Conservation (phyloP, 495 filamentous ascomycete species). For the Podospora pseudoanserina region DNA sequence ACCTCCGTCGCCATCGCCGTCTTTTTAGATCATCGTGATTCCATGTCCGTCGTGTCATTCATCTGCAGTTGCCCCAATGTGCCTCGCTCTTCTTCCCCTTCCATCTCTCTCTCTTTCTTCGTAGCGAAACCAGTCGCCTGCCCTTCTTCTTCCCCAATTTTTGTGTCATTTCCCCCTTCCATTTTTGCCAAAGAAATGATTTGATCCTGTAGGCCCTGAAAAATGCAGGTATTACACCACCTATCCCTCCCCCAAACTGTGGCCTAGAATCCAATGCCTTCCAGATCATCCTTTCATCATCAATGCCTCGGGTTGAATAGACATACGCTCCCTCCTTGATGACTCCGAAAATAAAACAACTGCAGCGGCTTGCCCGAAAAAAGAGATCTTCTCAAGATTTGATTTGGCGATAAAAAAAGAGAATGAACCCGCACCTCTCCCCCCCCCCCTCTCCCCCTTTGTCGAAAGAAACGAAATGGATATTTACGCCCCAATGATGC, state of each 20-base stretch:
- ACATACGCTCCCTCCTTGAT: not conserved
- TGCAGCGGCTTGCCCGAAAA: constrained; percentile 1
- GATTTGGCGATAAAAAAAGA: constrained; percentile 7
- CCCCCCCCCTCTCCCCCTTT: constrained; percentile 7
- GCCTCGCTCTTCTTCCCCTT: not conserved
- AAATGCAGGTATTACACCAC: not conserved
- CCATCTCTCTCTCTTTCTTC: not conserved
- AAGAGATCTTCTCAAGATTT: not conserved
- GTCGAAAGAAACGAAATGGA: constrained; percentile 14
- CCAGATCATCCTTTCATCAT: not conserved
- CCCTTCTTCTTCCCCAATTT: not conserved
- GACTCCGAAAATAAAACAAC: not conserved
- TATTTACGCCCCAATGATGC: constrained; percentile 35
- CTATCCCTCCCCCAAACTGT: not conserved
- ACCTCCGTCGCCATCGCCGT: not conserved
- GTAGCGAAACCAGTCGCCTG: not conserved
- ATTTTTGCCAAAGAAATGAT: not conserved
- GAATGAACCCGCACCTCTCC: constrained; percentile 6
- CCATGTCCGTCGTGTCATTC: not conserved
- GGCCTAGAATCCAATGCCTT: not conserved
- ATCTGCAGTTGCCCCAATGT: not conserved
- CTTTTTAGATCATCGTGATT: not conserved
- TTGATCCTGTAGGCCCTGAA: not conserved
- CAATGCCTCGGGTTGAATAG: constrained; percentile 6
- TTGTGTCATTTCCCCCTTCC: not conserved